Percentiles rank a stretch among this genome's conserved stretches.
phyloP scores from a whole-genome alignment of 2,329 filamentous ascomycete genomes.

The Talaromyces islandicus region DNA sequence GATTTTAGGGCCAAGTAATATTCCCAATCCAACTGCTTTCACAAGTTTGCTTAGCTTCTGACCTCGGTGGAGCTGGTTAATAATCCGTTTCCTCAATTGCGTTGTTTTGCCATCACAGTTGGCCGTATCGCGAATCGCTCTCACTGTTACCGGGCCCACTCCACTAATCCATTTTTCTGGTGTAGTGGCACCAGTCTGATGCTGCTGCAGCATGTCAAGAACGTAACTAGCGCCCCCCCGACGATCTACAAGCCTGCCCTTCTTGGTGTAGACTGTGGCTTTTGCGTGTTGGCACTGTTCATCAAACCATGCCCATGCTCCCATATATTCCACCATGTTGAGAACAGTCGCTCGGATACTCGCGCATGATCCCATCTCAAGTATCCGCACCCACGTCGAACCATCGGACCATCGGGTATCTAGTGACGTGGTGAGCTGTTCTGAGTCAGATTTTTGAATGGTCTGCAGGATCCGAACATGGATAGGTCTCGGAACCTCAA shows the following conservation, averaged over 20 bases:
- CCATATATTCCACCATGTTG: slow-evolving; percentile 16
- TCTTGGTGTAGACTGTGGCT: slow-evolving; percentile 9
- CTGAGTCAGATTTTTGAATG: neutral
- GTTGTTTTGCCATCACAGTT: too few relatives aligned
- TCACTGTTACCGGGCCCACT: too few relatives aligned
- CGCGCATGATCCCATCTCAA: slow-evolving; percentile 9
- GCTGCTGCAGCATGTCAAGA: neutral
- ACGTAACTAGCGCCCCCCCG: neutral
- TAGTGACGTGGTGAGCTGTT: neutral
- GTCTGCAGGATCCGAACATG: neutral
- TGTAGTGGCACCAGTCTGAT: too few relatives aligned
- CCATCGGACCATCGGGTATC: slow-evolving; percentile 13
- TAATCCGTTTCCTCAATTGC: too few relatives aligned
- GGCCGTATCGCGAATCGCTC: too few relatives aligned
- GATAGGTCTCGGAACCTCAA: neutral
- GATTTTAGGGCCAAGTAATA: too few relatives aligned
- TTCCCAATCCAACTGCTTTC: too few relatives aligned
- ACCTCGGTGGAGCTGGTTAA: too few relatives aligned
- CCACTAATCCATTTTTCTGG: too few relatives aligned
- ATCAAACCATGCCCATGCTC: slow-evolving; percentile 13
- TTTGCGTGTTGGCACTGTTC: slow-evolving; percentile 7
- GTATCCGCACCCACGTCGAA: slow-evolving; percentile 13
- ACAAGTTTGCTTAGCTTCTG: too few relatives aligned
- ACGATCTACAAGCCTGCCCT: neutral
- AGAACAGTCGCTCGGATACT: slow-evolving; percentile 6